A percentile compares a stretch with the other conserved stretches of the same genome.
These are phyloP conservation scores for Aureobasidium sp. DNA, from an alignment of 2,329 filamentous ascomycete genomes.

Conservation along the genomic window DNA sequence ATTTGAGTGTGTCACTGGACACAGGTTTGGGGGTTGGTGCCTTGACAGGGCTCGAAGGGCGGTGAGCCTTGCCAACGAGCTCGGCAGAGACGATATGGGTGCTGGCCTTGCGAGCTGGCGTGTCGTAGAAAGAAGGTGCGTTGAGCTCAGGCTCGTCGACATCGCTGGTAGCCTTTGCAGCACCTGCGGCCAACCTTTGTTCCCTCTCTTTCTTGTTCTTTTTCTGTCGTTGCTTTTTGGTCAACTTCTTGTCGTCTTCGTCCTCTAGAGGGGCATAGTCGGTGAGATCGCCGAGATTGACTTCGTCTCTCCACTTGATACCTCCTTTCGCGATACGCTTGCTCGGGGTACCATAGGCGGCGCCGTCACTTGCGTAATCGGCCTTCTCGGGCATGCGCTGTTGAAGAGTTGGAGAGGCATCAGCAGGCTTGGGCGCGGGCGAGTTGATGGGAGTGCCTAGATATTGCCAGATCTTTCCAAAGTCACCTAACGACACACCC, in stretches of 20 bases:
- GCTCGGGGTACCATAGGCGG: slow-evolving; percentile 23
- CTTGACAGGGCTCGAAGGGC: not conserved
- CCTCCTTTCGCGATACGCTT: slow-evolving; percentile 19
- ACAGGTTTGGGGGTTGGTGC: not conserved
- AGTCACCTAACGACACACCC: slow-evolving; percentile 35
- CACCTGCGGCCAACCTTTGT: slow-evolving; percentile 21
- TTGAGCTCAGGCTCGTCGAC: slow-evolving; percentile 34
- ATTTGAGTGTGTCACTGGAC: not conserved
- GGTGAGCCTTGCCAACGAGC: not conserved
- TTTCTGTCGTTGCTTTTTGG: slow-evolving; percentile 33
- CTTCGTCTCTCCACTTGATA: slow-evolving; percentile 23
- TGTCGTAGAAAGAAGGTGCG: slow-evolving; percentile 12
- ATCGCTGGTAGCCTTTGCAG: slow-evolving; percentile 23
- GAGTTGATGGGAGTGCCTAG: slow-evolving; percentile 30
- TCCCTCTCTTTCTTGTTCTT: slow-evolving; percentile 28
- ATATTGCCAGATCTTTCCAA: slow-evolving; percentile 40
- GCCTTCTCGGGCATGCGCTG: slow-evolving; percentile 22
- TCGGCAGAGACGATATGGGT: slow-evolving; percentile 22
- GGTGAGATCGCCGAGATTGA: slow-evolving; percentile 19
- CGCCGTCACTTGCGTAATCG: slow-evolving; percentile 41
- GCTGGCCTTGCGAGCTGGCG: slow-evolving; percentile 33
- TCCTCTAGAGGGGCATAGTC: slow-evolving; percentile 16
- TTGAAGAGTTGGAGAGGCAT: slow-evolving; percentile 19
- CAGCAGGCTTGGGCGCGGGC: slow-evolving; percentile 13
- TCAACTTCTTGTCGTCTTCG: slow-evolving; percentile 22